Base-by-base conservation (phyloP, 108 stramenopile species). In the Fistulifera pelliculosa region DNA sequence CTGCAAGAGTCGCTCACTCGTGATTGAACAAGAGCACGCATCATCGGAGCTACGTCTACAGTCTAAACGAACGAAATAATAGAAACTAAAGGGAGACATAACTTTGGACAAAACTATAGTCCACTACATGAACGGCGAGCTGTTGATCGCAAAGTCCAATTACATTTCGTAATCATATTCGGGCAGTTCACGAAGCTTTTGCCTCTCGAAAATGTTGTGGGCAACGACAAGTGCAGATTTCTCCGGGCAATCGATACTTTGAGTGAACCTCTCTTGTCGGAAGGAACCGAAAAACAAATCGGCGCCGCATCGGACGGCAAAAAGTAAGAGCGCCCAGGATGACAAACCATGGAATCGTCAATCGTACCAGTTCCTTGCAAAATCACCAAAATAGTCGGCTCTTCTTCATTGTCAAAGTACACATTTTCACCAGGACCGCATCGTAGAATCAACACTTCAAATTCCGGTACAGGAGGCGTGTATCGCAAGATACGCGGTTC, bases 401-500 rank as follows among this genome's bases (percentile, higher is more conserved):
- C 74, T 1, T 64, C 64, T 7, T 75, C 69, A 16, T 69, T 73
- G 17, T 72, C 70, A 40, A 77, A 61, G 0, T 54, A 49, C 16
- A 78, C 60, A 7, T 57, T 60, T 23, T 80, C 71, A 10, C 87
- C 87, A 0, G 83, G 80, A 52, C 79, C 78, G 42, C 75, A 67
- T 25, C 73, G 74, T 12, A 84, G 56, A 38, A 83, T 62, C 69
- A 84, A 68, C 10, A 88, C 87, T 66, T 84, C 82, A 58, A 88
- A 88, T 53, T 88, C 87, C 17, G 73, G 76, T 38, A 76, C 79
- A 11, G 87, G 87, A 5, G 87, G 87, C 15, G 82, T 73, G 62
- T 88, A 88, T 28, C 87, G 77, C 49, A 84, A 71, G 41, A 81
- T 80, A 16, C 81, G 70, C 21, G 76, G 56, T 50, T 76, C 82